Conservation (phyloP, 116 monocot species). For the Thalassia testudinum region DNA sequence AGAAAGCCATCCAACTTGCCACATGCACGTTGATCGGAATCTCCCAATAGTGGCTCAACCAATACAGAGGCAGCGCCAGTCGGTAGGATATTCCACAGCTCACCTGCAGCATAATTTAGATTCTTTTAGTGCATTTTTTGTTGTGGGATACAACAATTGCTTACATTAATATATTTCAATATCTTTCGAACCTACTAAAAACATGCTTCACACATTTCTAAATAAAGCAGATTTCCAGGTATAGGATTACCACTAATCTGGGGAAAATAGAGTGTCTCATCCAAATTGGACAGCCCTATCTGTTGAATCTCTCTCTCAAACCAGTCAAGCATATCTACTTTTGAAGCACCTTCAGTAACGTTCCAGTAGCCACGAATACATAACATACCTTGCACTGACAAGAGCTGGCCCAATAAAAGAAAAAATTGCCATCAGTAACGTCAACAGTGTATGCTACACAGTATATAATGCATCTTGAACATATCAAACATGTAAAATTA, state of each 20-base stretch:
- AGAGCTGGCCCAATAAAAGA: constrained; percentile 23
- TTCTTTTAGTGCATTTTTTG: too few relatives aligned
- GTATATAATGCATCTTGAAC: too few relatives aligned
- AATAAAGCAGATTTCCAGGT: too few relatives aligned
- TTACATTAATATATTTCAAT: too few relatives aligned
- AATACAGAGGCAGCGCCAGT: constrained; percentile 43
- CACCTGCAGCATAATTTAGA: constrained; percentile 18
- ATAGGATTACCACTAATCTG: constrained; percentile 30
- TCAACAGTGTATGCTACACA: too few relatives aligned
- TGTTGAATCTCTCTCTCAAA: constrained; percentile 41
- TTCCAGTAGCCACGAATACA: constrained; percentile 86
- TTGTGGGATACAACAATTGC: too few relatives aligned
- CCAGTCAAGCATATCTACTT: constrained; percentile 31
- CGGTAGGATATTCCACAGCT: constrained; percentile 36
- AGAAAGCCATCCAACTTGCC: constrained; percentile 24
- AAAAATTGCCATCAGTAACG: too few relatives aligned
- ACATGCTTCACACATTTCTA: too few relatives aligned
- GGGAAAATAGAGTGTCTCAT: constrained; percentile 65
- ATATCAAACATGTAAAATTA: too few relatives aligned
- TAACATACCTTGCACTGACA: constrained; percentile 38
- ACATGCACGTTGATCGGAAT: constrained; percentile 6
- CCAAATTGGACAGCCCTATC: constrained; percentile 38
- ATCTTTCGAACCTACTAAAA: too few relatives aligned
- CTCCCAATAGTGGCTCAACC: constrained; percentile 25
- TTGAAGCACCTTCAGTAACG: constrained; percentile 33